Conservation (phyloP, 495 filamentous ascomycete species). For the Neurospora tetraspora region DNA sequence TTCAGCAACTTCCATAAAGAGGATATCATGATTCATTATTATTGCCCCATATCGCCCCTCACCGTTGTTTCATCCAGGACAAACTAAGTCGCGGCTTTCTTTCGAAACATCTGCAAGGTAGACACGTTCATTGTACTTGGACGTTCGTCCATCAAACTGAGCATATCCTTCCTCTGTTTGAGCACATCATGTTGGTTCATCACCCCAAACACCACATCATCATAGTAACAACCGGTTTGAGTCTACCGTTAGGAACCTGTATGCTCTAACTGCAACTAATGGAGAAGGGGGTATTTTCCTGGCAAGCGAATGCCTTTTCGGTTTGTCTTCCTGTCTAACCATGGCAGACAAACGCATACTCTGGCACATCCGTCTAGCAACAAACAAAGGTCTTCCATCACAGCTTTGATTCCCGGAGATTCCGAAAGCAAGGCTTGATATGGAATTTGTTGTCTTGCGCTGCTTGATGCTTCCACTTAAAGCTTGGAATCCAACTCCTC, state of each 20-base stretch:
- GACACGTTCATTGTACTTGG: background rate
- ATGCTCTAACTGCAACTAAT: background rate
- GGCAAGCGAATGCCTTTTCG: background rate
- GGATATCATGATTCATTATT: background rate
- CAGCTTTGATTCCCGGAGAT: background rate
- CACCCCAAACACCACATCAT: background rate
- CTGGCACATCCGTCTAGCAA: background rate
- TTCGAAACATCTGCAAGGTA: background rate
- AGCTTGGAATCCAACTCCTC: slow-evolving; percentile 75
- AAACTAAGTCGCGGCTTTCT: background rate
- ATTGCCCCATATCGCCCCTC: background rate
- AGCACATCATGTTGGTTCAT: background rate
- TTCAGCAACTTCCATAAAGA: background rate
- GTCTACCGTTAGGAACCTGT: background rate
- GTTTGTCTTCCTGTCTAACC: background rate
- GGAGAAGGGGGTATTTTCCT: background rate
- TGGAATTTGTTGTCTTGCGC: background rate
- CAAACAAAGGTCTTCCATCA: background rate
- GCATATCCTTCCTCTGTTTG: background rate
- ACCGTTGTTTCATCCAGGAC: background rate
- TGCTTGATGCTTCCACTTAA: background rate
- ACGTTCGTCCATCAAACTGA: background rate
- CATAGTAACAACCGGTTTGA: background rate
- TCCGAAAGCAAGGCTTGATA: background rate
- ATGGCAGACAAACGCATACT: background rate